A percentile compares a stretch with the other conserved stretches of the same genome.
Evolutionary conservation across 495 filamentous ascomycete species (phyloP).

Genomic region (Aspergillus ellipticus): DNA sequence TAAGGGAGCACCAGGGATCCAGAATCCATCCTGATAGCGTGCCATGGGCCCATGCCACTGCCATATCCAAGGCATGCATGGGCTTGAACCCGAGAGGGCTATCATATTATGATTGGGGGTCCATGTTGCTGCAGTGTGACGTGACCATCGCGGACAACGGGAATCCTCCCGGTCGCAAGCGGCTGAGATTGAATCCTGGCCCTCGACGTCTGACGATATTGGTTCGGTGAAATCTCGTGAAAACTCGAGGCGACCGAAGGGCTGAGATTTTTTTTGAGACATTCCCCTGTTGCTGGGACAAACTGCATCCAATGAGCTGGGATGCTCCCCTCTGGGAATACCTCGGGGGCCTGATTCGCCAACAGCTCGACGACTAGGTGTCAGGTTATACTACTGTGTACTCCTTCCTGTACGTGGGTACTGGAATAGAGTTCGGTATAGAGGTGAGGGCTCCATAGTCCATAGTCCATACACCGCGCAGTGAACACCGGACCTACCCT

Average conservation of each 20-base stretch:
- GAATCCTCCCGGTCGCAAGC: slow-evolving; percentile 15
- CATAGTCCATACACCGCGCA: background rate
- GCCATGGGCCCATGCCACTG: background rate
- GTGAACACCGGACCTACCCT: no score
- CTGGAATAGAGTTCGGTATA: background rate
- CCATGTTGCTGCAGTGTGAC: background rate
- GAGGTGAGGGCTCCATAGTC: no score
- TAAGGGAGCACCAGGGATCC: no score
- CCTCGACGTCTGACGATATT: slow-evolving; percentile 2
- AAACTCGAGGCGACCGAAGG: background rate
- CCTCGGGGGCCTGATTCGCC: no score
- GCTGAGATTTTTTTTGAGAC: background rate
- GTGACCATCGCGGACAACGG: background rate
- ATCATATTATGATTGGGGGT: no score
- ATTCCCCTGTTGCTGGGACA: background rate
- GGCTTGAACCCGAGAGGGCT: no score
- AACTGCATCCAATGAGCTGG: background rate
- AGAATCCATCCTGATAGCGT: no score
- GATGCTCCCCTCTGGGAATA: no score
- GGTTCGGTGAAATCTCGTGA: slow-evolving; percentile 1
- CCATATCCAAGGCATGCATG: background rate
- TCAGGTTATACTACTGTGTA: background rate
- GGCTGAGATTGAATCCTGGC: background rate
- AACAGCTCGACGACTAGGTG: no score
- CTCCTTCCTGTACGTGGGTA: background rate